Percentiles rank a stretch among this genome's conserved stretches.
Conservation (phyloP, 805 yeast genomes). For the Kazachstania kunashirensis region DNA sequence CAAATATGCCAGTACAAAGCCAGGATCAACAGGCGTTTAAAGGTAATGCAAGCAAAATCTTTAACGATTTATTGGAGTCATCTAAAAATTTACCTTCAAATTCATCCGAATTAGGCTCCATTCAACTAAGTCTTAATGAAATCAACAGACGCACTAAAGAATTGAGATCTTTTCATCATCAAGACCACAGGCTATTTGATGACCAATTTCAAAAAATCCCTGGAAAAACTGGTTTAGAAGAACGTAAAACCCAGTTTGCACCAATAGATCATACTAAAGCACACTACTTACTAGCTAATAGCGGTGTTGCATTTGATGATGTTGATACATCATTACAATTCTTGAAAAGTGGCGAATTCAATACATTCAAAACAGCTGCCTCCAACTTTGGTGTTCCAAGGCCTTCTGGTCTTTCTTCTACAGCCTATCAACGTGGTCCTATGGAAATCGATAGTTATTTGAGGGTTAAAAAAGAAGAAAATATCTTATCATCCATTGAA, state of each 20-base stretch:
- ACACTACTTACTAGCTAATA: slow-evolving; percentile 81
- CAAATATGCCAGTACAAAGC: background rate
- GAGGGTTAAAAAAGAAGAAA: slow-evolving; percentile 68
- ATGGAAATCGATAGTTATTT: slow-evolving; percentile 54
- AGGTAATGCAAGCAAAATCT: slow-evolving; percentile 16
- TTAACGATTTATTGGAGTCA: slow-evolving; percentile 69
- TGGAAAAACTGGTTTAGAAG: background rate
- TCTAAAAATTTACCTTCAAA: slow-evolving; percentile 63
- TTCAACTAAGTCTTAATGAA: slow-evolving; percentile 73
- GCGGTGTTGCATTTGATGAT: slow-evolving; percentile 81
- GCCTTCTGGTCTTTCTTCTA: background rate
- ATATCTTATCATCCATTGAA: slow-evolving; percentile 72
- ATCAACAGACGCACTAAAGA: slow-evolving; percentile 57
- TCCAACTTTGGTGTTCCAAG: background rate
- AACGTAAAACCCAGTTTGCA: background rate
- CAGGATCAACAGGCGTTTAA: background rate
- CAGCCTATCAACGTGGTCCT: background rate
- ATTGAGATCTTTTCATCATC: slow-evolving; percentile 31
- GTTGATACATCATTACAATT: slow-evolving; percentile 49
- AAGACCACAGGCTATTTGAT: background rate
- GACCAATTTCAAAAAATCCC: background rate
- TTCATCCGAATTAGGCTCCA: slow-evolving; percentile 62
- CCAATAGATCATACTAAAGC: slow-evolving; percentile 46
- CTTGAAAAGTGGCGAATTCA: slow-evolving; percentile 10
- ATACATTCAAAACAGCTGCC: background rate